phyloP scores from a whole-genome alignment of 345 rosid species.

The Eucalyptus marginata region DNA sequence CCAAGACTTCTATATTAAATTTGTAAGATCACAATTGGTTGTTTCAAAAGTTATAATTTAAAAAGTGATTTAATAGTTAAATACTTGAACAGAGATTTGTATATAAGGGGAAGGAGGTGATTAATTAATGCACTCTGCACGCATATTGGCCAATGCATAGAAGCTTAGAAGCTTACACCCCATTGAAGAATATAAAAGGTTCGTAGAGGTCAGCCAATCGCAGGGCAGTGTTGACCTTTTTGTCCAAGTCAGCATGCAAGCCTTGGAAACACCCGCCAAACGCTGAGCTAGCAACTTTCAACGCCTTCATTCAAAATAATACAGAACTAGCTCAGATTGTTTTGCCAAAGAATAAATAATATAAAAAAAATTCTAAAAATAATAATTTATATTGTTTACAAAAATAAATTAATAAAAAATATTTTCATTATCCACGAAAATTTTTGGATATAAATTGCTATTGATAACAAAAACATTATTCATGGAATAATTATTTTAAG shows the following conservation, averaged over 20 bases:
- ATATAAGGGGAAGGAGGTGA: not conserved
- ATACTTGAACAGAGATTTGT: not conserved
- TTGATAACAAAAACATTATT: too few relatives aligned
- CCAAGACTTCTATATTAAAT: not conserved
- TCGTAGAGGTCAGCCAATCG: constrained; percentile 17
- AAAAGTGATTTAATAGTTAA: not conserved
- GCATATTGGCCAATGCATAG: not conserved
- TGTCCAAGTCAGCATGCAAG: not conserved
- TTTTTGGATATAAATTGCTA: too few relatives aligned
- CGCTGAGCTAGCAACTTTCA: constrained; percentile 4
- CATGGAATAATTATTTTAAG: too few relatives aligned
- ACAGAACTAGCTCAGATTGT: not conserved
- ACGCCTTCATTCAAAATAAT: not conserved
- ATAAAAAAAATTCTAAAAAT: too few relatives aligned
- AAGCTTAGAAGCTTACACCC: constrained; percentile 4
- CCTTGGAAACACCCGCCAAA: constrained; percentile 6
- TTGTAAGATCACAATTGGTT: not conserved
- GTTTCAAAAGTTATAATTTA: not conserved
- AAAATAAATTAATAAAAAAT: too few relatives aligned
- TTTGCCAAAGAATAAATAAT: too few relatives aligned
- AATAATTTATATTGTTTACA: too few relatives aligned
- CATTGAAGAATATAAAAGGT: constrained; percentile 24
- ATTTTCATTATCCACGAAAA: too few relatives aligned
- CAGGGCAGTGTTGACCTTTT: constrained; percentile 12
- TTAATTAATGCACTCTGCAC: not conserved